These are phyloP conservation scores for Arthrobotrys sphaeroides DNA, from an alignment of 2,329 filamentous ascomycete genomes.

Conservation along the genomic window DNA sequence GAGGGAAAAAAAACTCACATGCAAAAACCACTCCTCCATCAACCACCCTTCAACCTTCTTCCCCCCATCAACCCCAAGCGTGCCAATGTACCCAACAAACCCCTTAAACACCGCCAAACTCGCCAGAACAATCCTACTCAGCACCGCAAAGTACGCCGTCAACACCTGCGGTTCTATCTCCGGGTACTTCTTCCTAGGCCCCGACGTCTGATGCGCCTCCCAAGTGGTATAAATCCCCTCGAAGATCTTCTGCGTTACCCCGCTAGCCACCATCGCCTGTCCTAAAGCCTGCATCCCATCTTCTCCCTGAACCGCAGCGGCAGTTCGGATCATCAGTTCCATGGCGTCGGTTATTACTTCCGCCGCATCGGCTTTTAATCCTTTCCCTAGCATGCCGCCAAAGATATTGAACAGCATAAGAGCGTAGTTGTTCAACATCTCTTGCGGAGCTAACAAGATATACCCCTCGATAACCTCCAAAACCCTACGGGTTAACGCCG, in stretches of 20 bases:
- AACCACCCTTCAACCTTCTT: slow-evolving; percentile 63
- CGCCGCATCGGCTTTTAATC: slow-evolving; percentile 65
- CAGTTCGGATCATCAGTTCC: slow-evolving; percentile 72
- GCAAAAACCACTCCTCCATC: slow-evolving; percentile 65
- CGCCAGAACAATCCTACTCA: slow-evolving; percentile 74
- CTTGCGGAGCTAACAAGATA: slow-evolving; percentile 74
- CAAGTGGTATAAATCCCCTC: slow-evolving; percentile 73
- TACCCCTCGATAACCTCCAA: slow-evolving; percentile 76
- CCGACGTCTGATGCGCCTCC: slow-evolving; percentile 81
- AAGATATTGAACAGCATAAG: slow-evolving; percentile 64
- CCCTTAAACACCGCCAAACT: slow-evolving; percentile 75
- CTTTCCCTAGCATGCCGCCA: slow-evolving; percentile 62
- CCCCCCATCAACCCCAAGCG: slow-evolving; percentile 54
- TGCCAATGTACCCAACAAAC: slow-evolving; percentile 54
- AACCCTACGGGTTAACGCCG: slow-evolving; percentile 70
- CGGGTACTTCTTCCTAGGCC: slow-evolving; percentile 76
- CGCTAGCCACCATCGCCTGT: slow-evolving; percentile 72
- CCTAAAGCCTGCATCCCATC: slow-evolving; percentile 72
- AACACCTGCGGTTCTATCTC: slow-evolving; percentile 79
- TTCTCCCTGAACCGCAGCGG: slow-evolving; percentile 70
- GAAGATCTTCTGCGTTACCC: slow-evolving; percentile 72
- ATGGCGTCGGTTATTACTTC: slow-evolving; percentile 70
- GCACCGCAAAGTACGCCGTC: slow-evolving; percentile 83
- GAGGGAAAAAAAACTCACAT: slow-evolving; percentile 53
- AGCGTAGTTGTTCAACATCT: slow-evolving; percentile 69